Base-by-base conservation (phyloP, 768 basidiomycete genomes). In the Termitomyces sp. region DNA sequence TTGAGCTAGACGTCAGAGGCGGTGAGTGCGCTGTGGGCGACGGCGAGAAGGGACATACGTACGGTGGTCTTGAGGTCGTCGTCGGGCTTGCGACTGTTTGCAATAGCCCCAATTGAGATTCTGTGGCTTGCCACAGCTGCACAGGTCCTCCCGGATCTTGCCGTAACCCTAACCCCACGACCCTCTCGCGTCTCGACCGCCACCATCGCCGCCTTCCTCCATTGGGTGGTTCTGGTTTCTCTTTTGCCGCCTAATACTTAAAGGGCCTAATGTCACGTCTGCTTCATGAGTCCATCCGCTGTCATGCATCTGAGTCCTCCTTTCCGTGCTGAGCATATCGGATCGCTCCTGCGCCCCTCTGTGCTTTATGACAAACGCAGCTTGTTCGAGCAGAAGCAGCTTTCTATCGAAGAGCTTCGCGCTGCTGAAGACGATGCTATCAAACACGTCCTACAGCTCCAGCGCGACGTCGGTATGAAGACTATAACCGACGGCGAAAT, bases 401-500 rank as follows among this genome's bases (percentile, higher is more conserved):
- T 74, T 61, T 67, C 74, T 2, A 50, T 56, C 14, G 71, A 73
- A n/a, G 79, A 84, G 52, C 73, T 86, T 16, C 66, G 65, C 42
- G 66, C 64, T 28, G 69, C 74, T 27, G 82, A 85, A 68, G 79
- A 85, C 57, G 76, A 79, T 42, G 78, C 82, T 9, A 78, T 86
- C 59, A 68, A 71, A 49, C 72, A 76, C 32, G 77, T 83, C 56
- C 73, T 86, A 19, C 65, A 76, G 61, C 70, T 84, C 57, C 84
- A 85, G 65, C 74, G 73, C 53, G 74, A 80, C 35, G 64, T 76
- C 4, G 84, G 84, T 23, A 77, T 86, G 58, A 79, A 77, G 64
- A 74, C 75, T n/a, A 77, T 85, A 54, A 86, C 84, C 17, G 84
- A 86, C 60, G 85, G 85, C 42, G 84, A 87, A 68, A 56, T 79